phyloP scores from a whole-genome alignment of 768 basidiomycete species.

The Suillus paluster region DNA sequence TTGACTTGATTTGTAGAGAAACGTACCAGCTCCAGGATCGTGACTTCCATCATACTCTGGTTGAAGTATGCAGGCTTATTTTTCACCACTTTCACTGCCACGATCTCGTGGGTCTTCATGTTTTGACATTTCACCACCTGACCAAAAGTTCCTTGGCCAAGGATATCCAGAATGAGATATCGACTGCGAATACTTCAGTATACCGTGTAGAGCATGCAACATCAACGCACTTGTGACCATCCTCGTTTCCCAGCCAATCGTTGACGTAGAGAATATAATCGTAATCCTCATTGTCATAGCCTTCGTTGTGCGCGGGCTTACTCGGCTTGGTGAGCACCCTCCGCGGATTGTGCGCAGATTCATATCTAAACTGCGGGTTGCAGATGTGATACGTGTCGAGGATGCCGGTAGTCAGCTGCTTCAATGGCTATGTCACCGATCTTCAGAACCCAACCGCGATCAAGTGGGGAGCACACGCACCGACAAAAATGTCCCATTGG shows the following conservation, averaged over 20 bases:
- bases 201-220: background rate
- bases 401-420: slow-evolving; percentile 82
- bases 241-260: slow-evolving; percentile 93
- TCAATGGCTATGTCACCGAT: slow-evolving; percentile 50
- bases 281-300: slow-evolving; percentile 98
- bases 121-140: slow-evolving; percentile 99
- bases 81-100: slow-evolving; percentile 99
- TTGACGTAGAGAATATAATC: slow-evolving; percentile 99
- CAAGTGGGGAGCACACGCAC: slow-evolving; percentile 50
- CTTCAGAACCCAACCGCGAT: slow-evolving; percentile 10
- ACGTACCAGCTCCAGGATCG: slow-evolving; percentile 92
- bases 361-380: slow-evolving; percentile 95
- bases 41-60: slow-evolving; percentile 99
- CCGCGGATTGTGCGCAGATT: slow-evolving; percentile 92
- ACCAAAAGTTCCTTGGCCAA: slow-evolving; percentile 98
- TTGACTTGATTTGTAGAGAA: background rate
- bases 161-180: slow-evolving; percentile 96
- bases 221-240: slow-evolving; percentile 85
- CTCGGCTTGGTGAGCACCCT: slow-evolving; percentile 97
- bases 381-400: slow-evolving; percentile 92
- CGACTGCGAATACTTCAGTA: slow-evolving; percentile 45
- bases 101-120: slow-evolving; percentile 98
- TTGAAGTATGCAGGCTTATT: slow-evolving; percentile 99
- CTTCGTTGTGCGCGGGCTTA: slow-evolving; percentile 94
- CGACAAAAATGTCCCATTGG: slow-evolving; percentile 77